Conservation (phyloP, 495 filamentous ascomycete species). For the Beverwykella pulmonaria region DNA sequence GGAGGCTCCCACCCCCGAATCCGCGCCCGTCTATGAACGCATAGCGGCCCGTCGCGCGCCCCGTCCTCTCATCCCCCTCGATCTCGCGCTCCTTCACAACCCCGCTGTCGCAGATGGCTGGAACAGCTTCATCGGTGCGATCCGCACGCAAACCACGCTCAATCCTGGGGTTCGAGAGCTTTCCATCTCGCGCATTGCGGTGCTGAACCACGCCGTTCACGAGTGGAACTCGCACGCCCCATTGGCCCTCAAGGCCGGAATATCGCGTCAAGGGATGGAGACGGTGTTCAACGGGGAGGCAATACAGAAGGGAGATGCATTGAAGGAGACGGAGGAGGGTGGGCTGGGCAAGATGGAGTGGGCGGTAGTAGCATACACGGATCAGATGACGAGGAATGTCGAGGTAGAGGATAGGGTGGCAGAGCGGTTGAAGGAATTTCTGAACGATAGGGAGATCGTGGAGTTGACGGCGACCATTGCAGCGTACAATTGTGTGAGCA, state of each 20-base stretch:
- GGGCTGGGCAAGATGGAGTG: constrained; percentile 36
- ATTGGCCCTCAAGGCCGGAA: constrained; percentile 34
- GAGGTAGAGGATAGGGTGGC: constrained; percentile 42
- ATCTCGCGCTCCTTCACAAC: constrained; percentile 48
- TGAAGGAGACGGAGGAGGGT: constrained; percentile 37
- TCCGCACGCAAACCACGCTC: constrained; percentile 44
- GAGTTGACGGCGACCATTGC: constrained; percentile 69
- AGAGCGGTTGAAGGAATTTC: constrained; percentile 55
- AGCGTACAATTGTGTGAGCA: constrained; percentile 83
- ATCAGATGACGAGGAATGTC: constrained; percentile 45
- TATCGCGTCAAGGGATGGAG: constrained; percentile 21
- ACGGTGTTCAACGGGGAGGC: constrained; percentile 45
- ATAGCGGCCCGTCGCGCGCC: constrained; percentile 44
- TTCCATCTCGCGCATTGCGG: constrained; percentile 46
- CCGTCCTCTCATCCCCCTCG: constrained; percentile 46
- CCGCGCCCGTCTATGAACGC: constrained; percentile 41
- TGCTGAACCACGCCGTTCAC: constrained; percentile 46
- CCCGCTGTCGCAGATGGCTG: constrained; percentile 47
- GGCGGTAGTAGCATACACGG: constrained; percentile 45
- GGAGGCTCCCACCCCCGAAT: constrained; percentile 31
- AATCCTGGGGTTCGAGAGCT: constrained; percentile 36
- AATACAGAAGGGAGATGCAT: constrained; percentile 49
- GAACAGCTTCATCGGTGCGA: constrained; percentile 47
- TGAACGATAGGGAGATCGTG: constrained; percentile 53
- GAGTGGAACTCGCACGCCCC: constrained; percentile 46